Percentiles rank a stretch among this genome's conserved stretches.
Conservation (phyloP, 192 early-diverging fungal species). For the Lobosporangium transversale region DNA sequence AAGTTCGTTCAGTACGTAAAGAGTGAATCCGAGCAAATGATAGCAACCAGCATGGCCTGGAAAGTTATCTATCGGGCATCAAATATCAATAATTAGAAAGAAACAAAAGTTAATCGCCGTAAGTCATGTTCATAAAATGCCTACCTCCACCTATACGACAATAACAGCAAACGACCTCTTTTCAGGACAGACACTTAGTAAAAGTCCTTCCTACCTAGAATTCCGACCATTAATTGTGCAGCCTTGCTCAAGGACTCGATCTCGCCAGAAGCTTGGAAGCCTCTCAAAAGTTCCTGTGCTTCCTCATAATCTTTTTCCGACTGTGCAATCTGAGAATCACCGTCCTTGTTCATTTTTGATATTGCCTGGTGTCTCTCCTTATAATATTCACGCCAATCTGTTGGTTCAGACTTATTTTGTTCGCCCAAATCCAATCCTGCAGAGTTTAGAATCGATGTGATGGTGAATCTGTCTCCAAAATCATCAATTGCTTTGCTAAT, state of each 20-base stretch:
- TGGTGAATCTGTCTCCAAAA: constrained; percentile 63
- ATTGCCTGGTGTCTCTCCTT: constrained; percentile 44
- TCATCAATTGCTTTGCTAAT: constrained; percentile 61
- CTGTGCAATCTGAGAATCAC: constrained; percentile 45
- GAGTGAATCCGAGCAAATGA: constrained; percentile 61
- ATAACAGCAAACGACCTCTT: background rate
- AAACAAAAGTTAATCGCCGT: background rate
- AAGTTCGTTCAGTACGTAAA: constrained; percentile 61
- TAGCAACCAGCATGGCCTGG: constrained; percentile 65
- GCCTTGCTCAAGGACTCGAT: constrained; percentile 53
- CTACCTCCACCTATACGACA: background rate
- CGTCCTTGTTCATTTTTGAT: constrained; percentile 42
- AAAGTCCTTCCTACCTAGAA: constrained; percentile 51
- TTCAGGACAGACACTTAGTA: background rate
- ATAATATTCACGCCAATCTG: constrained; percentile 59
- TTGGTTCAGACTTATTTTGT: constrained; percentile 56
- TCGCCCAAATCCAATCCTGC: constrained; percentile 58
- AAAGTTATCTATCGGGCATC: constrained; percentile 49
- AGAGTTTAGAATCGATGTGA: constrained; percentile 57
- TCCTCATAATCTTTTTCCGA: constrained; percentile 58
- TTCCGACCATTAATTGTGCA: constrained; percentile 58
- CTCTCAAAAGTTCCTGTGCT: constrained; percentile 53
- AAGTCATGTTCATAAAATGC: background rate
- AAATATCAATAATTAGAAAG: background rate
- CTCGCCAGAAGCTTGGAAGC: constrained; percentile 56